Evolutionary conservation across 768 basidiomycete genomes (phyloP).

Genomic region (Gloeophyllum trabeum): DNA sequence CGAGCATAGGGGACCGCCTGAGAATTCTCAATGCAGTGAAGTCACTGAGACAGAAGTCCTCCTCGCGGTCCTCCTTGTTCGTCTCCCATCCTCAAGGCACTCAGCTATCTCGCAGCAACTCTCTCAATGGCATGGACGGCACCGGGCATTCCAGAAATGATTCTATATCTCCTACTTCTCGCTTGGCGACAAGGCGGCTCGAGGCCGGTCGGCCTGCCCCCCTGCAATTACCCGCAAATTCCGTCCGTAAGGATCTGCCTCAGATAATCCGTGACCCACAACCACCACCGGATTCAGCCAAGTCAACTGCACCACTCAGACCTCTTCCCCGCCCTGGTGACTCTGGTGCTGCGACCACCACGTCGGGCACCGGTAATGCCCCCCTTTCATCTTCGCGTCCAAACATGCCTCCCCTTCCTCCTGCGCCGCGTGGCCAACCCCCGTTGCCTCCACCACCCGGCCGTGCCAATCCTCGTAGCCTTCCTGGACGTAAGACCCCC

Average conservation of each 20-base stretch:
- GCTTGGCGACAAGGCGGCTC: conserved; percentile 29
- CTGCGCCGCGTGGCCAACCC: conserved; percentile 57
- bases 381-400: conserved; percentile 25
- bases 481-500: conserved; percentile 15
- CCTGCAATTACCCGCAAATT: conserved; percentile 51
- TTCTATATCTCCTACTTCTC: no score
- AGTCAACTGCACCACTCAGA: conserved; percentile 23
- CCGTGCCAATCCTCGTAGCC: conserved; percentile 12
- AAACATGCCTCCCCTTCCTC: conserved; percentile 56
- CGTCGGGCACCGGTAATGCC: conserved; percentile 7
- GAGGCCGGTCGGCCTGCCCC: conserved; percentile 70
- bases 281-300: conserved; percentile 37
- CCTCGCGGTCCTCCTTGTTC: conserved; percentile 4
- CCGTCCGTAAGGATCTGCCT: conserved; percentile 53
- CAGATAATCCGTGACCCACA: conserved; percentile 54
- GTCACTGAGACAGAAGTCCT: conserved; percentile 50
- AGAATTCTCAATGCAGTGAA: conserved; percentile 83
- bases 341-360: not conserved
- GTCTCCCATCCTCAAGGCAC: conserved; percentile 1
- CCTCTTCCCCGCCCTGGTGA: conserved; percentile 36
- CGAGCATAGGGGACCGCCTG: conserved; percentile 85
- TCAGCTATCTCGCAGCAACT: not conserved
- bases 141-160: no score
- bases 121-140: no score
- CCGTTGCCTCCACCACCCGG: conserved; percentile 29